These are phyloP conservation scores for Ceratobasidium sp. DNA, from an alignment of 1,284 basidiomycete genomes.

Conservation along the genomic window DNA sequence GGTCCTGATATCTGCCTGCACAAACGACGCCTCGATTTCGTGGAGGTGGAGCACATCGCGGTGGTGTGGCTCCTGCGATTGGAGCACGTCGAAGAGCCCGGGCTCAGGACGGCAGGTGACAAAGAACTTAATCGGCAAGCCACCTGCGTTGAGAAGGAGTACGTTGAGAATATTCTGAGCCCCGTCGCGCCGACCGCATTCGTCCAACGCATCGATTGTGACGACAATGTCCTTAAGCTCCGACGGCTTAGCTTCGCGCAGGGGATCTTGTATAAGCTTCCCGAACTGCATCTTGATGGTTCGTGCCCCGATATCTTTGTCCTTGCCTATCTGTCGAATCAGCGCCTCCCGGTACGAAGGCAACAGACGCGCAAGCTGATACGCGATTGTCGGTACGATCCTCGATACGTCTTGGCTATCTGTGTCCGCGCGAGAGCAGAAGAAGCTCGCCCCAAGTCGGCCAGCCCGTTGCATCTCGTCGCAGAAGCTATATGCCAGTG, in stretches of 20 bases:
- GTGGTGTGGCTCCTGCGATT: no score
- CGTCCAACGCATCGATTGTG: slow-evolving; percentile 6
- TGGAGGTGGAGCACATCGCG: slow-evolving; percentile 12
- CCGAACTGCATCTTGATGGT: background rate
- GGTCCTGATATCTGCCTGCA: slow-evolving; percentile 26
- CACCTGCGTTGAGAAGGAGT: background rate
- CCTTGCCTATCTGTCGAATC: no score
- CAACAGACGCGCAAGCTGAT: no score
- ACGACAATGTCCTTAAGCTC: background rate
- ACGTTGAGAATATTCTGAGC: background rate
- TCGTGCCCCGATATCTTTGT: no score
- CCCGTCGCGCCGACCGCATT: background rate
- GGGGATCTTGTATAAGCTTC: background rate
- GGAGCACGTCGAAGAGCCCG: background rate
- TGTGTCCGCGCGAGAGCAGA: no score
- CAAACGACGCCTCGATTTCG: slow-evolving; percentile 10
- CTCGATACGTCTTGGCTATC: no score
- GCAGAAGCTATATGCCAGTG: background rate
- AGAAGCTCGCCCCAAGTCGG: no score
- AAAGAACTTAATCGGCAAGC: slow-evolving; percentile 17
- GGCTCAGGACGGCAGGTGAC: background rate
- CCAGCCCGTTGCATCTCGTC: no score
- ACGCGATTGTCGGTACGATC: no score
- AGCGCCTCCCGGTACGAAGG: no score
- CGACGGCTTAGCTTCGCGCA: background rate